These are phyloP conservation scores for Amesomyces nigricolor DNA, from an alignment of 2,329 filamentous ascomycete genomes.

Conservation along the genomic window DNA sequence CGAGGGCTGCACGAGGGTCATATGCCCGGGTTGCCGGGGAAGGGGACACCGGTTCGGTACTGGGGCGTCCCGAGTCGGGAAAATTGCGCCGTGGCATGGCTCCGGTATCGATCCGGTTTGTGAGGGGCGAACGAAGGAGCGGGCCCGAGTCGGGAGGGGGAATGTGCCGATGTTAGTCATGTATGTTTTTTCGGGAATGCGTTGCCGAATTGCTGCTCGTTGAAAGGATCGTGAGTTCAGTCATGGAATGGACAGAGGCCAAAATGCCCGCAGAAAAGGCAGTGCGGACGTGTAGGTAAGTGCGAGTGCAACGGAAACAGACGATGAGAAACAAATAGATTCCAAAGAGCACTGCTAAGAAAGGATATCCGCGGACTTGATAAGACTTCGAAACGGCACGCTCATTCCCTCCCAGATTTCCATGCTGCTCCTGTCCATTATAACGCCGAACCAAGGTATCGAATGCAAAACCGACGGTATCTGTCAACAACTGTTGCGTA, in stretches of 20 bases:
- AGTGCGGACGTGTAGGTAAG: too few species aligned
- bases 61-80: too few species aligned
- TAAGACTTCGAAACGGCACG: background rate
- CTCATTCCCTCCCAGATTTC: background rate
- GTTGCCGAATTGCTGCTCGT: too few species aligned
- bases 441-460: conserved; percentile 16
- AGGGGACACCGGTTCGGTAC: too few species aligned
- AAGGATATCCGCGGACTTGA: background rate
- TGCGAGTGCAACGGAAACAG: too few species aligned
- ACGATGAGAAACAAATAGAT: too few species aligned
- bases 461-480: conserved; percentile 6
- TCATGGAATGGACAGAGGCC: too few species aligned
- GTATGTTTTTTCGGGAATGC: background rate
- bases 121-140: too few species aligned
- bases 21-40: background rate
- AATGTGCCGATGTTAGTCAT: background rate
- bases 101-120: conserved; percentile 14
- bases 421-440: background rate
- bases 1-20: conserved; percentile 7
- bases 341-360: background rate
- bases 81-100: background rate
- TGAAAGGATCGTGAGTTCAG: too few species aligned
- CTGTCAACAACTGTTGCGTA: background rate
- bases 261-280: too few species aligned
- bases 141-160: background rate